Evolutionary conservation across 2,329 filamentous ascomycete genomes (phyloP), one percentile per base, ranked within the genome.

Genomic region (Alternaria solani): DNA sequence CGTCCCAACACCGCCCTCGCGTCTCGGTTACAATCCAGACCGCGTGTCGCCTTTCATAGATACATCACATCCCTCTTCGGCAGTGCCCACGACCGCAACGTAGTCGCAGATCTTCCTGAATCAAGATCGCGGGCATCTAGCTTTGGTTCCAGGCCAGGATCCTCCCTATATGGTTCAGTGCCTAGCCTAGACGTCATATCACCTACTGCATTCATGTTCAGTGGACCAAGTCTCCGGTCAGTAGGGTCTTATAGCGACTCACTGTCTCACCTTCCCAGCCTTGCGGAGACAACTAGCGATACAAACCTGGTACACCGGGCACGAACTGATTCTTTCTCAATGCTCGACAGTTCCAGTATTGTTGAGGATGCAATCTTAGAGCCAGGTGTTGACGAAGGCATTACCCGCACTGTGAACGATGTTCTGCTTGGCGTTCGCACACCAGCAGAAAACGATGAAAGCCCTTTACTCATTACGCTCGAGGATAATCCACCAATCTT

Each of bases 151-250:
- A 64, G 48, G 25, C 57, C 43, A 26, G 54, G 20, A 7, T 65
- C 62, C 11, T 74, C 72, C 2, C 16, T 61, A 7, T 53, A 68
- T 25, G 67, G 65, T 16, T 74, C 69, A 6, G 42, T 69, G 39
- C 70, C 68, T 14, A 78, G 71, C 42, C 30, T 78, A 7, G 75
- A 78, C 25, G 38, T 79, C 14, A 65, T 78, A 0, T 74, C 72
- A n/a, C 71, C 74, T 39, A 68, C 66, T 9, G 47, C 65, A 0
- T 79, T 79, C 54, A 52, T 74, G 23, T 78, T 78, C 59, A 78
- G 75, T 51, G 69, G 75, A 32, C 75, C 75, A 43, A 70, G 64
- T 39, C 62, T 78, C 9, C 64, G 52, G 26, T 74, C 73, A 51
- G 68, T 66, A 14, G 60, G 65, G n/a, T 73, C 70, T n/a, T 51